These are phyloP conservation scores for Nothophoma quercina DNA, from an alignment of 2,329 filamentous ascomycete genomes.

Conservation along the genomic window DNA sequence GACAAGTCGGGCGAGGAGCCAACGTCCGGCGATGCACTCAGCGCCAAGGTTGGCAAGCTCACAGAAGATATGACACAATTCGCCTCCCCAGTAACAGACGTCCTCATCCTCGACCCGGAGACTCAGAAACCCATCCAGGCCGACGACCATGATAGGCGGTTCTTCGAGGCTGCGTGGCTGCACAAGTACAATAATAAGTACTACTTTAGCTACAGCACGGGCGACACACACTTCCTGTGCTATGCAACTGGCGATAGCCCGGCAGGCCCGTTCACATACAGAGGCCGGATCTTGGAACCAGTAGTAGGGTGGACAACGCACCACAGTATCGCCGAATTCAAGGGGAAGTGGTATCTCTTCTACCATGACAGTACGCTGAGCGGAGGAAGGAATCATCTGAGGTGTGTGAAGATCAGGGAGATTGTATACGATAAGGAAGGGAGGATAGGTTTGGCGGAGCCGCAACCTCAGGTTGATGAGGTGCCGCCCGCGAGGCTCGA, in stretches of 20 bases:
- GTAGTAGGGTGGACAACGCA: conserved; percentile 84
- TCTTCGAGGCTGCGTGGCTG: conserved; percentile 84
- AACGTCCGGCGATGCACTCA: conserved; percentile 60
- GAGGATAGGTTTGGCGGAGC: conserved; percentile 58
- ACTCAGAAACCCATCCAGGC: conserved; percentile 65
- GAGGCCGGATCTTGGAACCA: conserved; percentile 74
- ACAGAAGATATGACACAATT: conserved; percentile 72
- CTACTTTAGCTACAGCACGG: conserved; percentile 81
- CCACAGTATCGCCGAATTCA: conserved; percentile 78
- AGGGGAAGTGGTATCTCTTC: conserved; percentile 76
- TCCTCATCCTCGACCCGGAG: conserved; percentile 68
- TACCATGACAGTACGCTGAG: conserved; percentile 77
- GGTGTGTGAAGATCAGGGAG: conserved; percentile 77
- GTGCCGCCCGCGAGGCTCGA: conserved; percentile 11
- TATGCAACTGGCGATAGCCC: conserved; percentile 73
- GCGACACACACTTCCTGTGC: conserved; percentile 76
- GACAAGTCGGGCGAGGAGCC: conserved; percentile 53
- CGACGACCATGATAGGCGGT: conserved; percentile 75
- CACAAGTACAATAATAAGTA: conserved; percentile 75
- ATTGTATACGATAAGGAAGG: conserved; percentile 74
- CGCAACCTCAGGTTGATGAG: conserved; percentile 38
- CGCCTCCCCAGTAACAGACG: conserved; percentile 62
- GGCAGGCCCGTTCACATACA: conserved; percentile 75
- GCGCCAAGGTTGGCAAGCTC: conserved; percentile 71
- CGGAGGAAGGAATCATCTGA: conserved; percentile 72